phyloP scores from a whole-genome alignment of 1,284 basidiomycete genomes.

The Leccinum fallax region DNA sequence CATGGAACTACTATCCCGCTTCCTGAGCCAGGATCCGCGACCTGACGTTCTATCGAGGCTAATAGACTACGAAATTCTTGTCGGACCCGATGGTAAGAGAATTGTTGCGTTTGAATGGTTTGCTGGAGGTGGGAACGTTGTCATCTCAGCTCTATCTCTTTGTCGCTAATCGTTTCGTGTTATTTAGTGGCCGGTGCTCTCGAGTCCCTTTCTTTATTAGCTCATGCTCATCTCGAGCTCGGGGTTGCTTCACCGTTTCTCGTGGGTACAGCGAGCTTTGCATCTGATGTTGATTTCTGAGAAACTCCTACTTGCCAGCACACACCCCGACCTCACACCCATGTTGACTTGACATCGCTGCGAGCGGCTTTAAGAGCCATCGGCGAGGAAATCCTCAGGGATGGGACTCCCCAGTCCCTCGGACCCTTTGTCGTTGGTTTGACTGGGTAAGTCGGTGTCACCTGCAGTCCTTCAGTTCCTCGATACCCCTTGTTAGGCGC shows the following conservation, averaged over 20 bases:
- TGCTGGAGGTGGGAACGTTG: too few species aligned
- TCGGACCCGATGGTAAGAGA: too few species aligned
- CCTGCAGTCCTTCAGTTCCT: neutral
- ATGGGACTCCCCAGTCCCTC: slow-evolving; percentile 63
- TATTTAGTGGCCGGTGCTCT: too few species aligned
- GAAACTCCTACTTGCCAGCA: slow-evolving; percentile 41
- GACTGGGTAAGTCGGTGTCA: slow-evolving; percentile 62
- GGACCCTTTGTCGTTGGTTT: slow-evolving; percentile 83
- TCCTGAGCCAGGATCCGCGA: too few species aligned
- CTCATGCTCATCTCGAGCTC: slow-evolving; percentile 20
- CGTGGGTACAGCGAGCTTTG: slow-evolving; percentile 43
- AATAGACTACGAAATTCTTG: too few species aligned
- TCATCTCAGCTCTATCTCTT: too few species aligned
- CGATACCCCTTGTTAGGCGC: slow-evolving; percentile 43
- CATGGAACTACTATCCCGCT: too few species aligned
- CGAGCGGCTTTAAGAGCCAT: slow-evolving; percentile 59
- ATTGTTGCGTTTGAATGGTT: too few species aligned
- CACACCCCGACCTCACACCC: slow-evolving; percentile 70
- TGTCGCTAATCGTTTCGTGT: too few species aligned
- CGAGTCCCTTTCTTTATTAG: too few species aligned
- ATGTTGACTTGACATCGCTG: slow-evolving; percentile 61
- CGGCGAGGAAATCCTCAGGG: slow-evolving; percentile 52
- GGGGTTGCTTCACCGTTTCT: slow-evolving; percentile 85
- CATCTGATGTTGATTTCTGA: slow-evolving; percentile 1
- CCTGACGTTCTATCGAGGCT: too few species aligned